Base-by-base conservation (phyloP, 1,284 basidiomycete species). In the Moesziomyces globuligerus region DNA sequence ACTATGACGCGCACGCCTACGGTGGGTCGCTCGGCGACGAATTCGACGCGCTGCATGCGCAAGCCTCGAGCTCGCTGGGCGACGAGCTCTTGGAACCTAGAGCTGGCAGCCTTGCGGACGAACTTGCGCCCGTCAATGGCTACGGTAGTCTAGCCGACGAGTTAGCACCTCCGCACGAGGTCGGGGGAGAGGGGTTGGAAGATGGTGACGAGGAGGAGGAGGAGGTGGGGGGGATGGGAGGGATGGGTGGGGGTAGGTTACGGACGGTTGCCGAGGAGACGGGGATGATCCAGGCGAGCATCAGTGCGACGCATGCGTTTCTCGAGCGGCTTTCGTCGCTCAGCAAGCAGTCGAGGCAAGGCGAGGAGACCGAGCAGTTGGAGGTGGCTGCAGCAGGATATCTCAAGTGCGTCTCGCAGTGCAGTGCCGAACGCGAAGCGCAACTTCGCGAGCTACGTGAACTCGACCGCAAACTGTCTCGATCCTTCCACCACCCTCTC, bases 361-460 rank as follows among this genome's bases (percentile, higher is more conserved):
- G 21, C 4, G 69, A 53, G 13, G 72, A 72, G 7, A 68, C 69
- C 0, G 48, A 48, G 1, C 18, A 10, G 6, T 17, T 74, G 1
- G 72, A 74, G 25, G 1, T 9, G 1, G 29, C 42, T 8, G 69
- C 72, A 4, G 55, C 40, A 3, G 10, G 28, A 0, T 51, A 65
- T 20, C 39, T 74, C 8, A 61, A 46, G 21, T 40, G 52, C n/a
- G 37, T 74, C 8, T 61, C 59, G 15, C 45, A 72, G 11, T 51
- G 45, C 25, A 57, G 44, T 2, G 23, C n/a, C 4, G 42, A 61
- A 18, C 23, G 72, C 4, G 72, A 74, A 34, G 55, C 50, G 5
- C 72, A 74, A 36, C n/a, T 74, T 1, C 23, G 72, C n/a, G 69
- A 74, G 39, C 43, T 74, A 20, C 47, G 69, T 15, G 72, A 74